A percentile compares a stretch with the other conserved stretches of the same genome.
Conservation (phyloP, 2,329 filamentous ascomycete genomes). For the Pseudogymnoascus sp. region DNA sequence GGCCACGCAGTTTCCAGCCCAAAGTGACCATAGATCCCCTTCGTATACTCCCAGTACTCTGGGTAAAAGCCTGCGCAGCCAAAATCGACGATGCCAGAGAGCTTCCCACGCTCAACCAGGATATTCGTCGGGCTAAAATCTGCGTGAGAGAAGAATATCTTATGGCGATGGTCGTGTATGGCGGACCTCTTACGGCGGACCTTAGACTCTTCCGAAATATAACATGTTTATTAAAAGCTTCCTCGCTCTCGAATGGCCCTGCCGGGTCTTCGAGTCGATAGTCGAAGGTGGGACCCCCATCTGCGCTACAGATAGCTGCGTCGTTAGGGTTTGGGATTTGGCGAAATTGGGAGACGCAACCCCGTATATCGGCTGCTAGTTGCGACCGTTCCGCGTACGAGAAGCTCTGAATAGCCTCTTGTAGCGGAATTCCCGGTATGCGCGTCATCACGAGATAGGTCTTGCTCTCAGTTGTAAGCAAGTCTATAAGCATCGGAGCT, state of each 20-base stretch:
- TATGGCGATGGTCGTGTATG: conserved; percentile 5
- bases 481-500: conserved; percentile 14
- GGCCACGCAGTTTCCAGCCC: conserved; percentile 1
- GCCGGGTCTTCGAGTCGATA: conserved; percentile 10
- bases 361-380: background rate
- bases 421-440: background rate
- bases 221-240: conserved; percentile 12
- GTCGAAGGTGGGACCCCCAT: conserved; percentile 14
- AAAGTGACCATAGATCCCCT: conserved; percentile 8
- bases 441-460: conserved; percentile 17
- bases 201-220: conserved; percentile 6
- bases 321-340: conserved; percentile 12
- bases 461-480: background rate
- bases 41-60: conserved; percentile 16
- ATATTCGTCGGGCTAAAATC: conserved; percentile 14
- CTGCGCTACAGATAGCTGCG: conserved; percentile 10
- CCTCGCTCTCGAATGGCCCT: conserved; percentile 11
- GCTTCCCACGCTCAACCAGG: conserved; percentile 4
- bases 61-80: conserved; percentile 13
- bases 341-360: conserved; percentile 3
- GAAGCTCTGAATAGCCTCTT: background rate
- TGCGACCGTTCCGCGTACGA: conserved; percentile 12
- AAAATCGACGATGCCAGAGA: conserved; percentile 14
- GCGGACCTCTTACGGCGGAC: too few species aligned
- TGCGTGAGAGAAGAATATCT: conserved; percentile 13